Evolutionary conservation across 2,329 filamentous ascomycete species (phyloP).

Genomic region (Pseudonectria buxi): DNA sequence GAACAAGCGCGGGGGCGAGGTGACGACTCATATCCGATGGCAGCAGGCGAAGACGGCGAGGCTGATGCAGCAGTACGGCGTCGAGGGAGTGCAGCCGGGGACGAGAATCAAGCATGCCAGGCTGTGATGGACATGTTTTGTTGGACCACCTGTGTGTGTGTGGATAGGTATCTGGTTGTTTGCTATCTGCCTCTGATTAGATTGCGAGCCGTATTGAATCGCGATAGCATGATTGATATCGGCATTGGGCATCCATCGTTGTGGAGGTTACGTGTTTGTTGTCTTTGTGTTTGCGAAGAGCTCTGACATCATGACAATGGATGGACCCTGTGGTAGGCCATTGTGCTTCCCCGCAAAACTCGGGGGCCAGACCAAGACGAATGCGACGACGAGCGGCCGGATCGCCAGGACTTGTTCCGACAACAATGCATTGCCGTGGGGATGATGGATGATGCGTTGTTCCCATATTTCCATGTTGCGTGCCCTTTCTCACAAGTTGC

Average conservation of each 20-base stretch:
- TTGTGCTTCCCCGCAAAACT: too few relatives aligned
- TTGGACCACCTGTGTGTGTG: too few relatives aligned
- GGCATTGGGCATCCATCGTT: too few relatives aligned
- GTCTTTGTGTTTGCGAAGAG: too few relatives aligned
- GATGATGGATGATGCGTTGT: conserved; percentile 16
- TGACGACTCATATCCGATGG: conserved; percentile 53
- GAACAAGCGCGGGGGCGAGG: conserved; percentile 60
- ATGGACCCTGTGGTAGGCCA: too few relatives aligned
- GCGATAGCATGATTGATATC: too few relatives aligned
- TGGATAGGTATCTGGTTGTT: too few relatives aligned
- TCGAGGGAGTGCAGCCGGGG: conserved; percentile 42
- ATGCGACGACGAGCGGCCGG: too few relatives aligned
- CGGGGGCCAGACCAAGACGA: too few relatives aligned
- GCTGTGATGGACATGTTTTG: conserved; percentile 27
- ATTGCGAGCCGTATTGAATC: too few relatives aligned
- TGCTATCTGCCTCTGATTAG: not conserved
- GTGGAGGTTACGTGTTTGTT: too few relatives aligned
- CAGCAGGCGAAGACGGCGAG: conserved; percentile 61
- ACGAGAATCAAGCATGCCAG: conserved; percentile 43
- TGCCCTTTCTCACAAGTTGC: conserved; percentile 11
- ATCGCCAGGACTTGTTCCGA: conserved; percentile 1
- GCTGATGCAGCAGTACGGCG: conserved; percentile 54
- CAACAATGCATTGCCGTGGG: conserved; percentile 12
- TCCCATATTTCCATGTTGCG: conserved; percentile 5
- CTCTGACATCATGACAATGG: too few relatives aligned